Percentiles rank a stretch among this genome's conserved stretches.
phyloP scores from a whole-genome alignment of 1,284 basidiomycete species.

The Naganishia liquefaciens region DNA sequence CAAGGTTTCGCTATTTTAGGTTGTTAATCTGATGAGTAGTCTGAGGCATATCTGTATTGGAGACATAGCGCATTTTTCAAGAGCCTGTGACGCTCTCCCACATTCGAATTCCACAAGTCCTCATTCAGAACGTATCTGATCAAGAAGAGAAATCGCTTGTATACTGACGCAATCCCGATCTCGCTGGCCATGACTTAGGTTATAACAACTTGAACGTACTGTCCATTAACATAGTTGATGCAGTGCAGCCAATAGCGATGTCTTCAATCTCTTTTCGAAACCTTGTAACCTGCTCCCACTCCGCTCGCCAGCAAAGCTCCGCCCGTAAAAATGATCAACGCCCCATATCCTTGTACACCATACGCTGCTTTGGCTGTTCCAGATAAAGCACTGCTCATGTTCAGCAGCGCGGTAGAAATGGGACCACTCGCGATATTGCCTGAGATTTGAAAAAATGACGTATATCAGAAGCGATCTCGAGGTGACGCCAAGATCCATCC shows the following conservation, averaged over 20 bases:
- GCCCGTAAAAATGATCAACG: constrained; percentile 42
- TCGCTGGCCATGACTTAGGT: no score
- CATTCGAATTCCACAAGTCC: no score
- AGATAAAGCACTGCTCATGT: constrained; percentile 18
- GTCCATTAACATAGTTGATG: no score
- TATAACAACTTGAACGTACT: no score
- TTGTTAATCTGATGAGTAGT: background rate
- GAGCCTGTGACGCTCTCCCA: no score
- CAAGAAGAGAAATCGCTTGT: no score
- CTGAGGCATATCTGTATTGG: background rate
- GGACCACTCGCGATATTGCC: constrained; percentile 43
- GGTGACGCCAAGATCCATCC: no score
- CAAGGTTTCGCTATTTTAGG: constrained; percentile 10
- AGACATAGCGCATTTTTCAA: no score
- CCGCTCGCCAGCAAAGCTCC: constrained; percentile 38
- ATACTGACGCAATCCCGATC: no score
- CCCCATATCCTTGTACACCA: constrained; percentile 39
- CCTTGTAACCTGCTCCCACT: constrained; percentile 40
- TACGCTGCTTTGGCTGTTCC: constrained; percentile 39
- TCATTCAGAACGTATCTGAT: no score
- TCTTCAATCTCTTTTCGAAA: constrained; percentile 37
- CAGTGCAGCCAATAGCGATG: background rate
- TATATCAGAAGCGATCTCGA: no score
- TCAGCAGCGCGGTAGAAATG: constrained; percentile 40
- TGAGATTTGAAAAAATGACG: background rate